These are phyloP conservation scores for Aristolochia fimbriata DNA, from an alignment of 164 flowering plant species.

Conservation along the genomic window DNA sequence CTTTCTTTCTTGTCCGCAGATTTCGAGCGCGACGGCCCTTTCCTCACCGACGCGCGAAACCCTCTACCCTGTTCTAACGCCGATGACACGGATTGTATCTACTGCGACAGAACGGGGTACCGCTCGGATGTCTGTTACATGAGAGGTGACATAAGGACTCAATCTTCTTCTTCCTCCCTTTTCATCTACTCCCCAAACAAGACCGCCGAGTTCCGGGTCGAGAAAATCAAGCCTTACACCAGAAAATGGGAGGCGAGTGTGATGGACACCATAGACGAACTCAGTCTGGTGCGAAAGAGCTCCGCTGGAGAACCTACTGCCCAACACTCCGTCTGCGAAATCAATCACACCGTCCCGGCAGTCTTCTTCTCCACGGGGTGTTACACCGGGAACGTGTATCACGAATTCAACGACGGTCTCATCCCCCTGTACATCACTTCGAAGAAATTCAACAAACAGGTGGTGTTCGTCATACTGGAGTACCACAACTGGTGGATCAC, in stretches of 20 bases:
- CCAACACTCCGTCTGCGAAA: conserved; percentile 41
- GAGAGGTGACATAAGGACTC: conserved; percentile 89
- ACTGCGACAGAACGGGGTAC: conserved; percentile 66
- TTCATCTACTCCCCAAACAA: conserved; percentile 30
- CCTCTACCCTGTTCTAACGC: conserved; percentile 52
- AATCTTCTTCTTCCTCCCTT: conserved; percentile 53
- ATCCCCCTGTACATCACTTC: conserved; percentile 82
- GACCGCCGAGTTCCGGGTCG: conserved; percentile 28
- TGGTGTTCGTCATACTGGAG: conserved; percentile 74
- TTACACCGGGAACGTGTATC: conserved; percentile 87
- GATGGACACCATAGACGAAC: conserved; percentile 66
- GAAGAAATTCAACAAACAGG: conserved; percentile 56
- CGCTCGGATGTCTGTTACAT: conserved; percentile 70
- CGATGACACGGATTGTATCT: conserved; percentile 22
- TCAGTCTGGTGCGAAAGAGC: conserved; percentile 26
- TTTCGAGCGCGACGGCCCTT: conserved; percentile 18
- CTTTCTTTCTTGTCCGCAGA: conserved; percentile 21
- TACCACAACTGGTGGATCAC: conserved; percentile 81
- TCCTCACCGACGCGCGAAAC: conserved; percentile 9
- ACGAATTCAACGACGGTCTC: conserved; percentile 92
- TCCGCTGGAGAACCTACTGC: conserved; percentile 11
- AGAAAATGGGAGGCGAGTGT: conserved; percentile 81
- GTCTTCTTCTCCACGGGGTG: conserved; percentile 89
- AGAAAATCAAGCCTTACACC: conserved; percentile 79
- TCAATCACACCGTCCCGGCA: conserved; percentile 68